Base-by-base conservation (phyloP, 495 filamentous ascomycete species). In the Neurospora hispaniola region DNA sequence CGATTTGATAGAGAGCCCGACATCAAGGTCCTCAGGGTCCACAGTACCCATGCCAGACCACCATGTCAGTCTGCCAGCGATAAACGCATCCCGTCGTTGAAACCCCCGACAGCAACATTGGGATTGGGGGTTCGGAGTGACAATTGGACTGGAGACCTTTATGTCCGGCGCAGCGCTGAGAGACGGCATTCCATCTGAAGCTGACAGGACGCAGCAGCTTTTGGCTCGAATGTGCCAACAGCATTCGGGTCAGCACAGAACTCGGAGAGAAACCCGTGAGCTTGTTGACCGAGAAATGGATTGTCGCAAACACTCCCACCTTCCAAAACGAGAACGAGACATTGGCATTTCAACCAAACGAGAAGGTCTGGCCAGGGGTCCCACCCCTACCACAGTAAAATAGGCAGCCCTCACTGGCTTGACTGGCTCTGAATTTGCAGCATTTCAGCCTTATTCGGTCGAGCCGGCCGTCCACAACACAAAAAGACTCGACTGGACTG, bases 221-320 rank as follows among this genome's bases (percentile, higher is more conserved):
- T 4, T 38, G 35, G 35, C 35, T 38, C 6, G 35, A 38, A 38
- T 6, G 35, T 38, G 35, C 35, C 35, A 38, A 38, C 35, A 38
- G 35, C 35, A 38, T 38, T 38, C 4, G 35, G 35, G 35, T 38
- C 35, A 54, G 23, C 48, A 59, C 31, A 59, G 27, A 2, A 31
- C 27, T 31, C 27, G 27, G 27, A 1, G 54, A 18, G 54, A 35
- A 62, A 62, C 31, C 11, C 54, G 11, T 20, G 20, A 31, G 48
- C n/a, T 27, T 27, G 11, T 59, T 59, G 23, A 27, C 5, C 14
- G 20, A 27, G 46, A 27, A 27, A 59, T 27, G 14, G 23, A 59
- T 59, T 35, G 41, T 71, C 41, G 20, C 39, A 54, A 54, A 54
- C 42, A 44, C 42, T 71, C 42, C 70, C 70, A 71, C 70, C 70